Evolutionary conservation across 2,329 filamentous ascomycete species (phyloP), one percentile per base, ranked within the genome.

Genomic region (Fusarium miscanthi): DNA sequence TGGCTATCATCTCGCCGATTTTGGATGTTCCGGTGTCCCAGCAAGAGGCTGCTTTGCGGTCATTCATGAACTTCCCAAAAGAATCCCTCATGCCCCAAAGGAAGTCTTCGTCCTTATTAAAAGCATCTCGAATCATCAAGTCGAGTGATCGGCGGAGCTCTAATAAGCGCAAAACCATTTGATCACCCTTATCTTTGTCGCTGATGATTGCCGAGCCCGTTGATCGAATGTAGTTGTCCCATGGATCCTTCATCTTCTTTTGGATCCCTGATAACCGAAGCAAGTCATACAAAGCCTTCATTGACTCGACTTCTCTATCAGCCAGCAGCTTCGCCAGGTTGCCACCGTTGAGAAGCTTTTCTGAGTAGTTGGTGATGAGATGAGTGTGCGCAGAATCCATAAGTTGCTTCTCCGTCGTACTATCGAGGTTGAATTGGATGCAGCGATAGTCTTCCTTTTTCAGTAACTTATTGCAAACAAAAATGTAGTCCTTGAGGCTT

Each of bases 1-100:
- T 98, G 35, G 96, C 97, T 75, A 98, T 97, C 95, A 98, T 97
- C 84, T 99, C 96, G 54, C 95, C 96, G 19, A 97, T 94, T 85
- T 97, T 98, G 23, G 94, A 94, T 62, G 95, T 97, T 62, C 94
- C 92, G 0, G 93, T 94, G 57, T 90, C 90, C 89, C 93, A 95
- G 8, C 90, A 91, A 8, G 90, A 86, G 12, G 89, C 87, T 3
- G 89, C 90, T 78, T 91, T 93, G 78, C 92, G 92, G 80, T 96
- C 93, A 81, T 99, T 99, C 87, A 99, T 97, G 76, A 98, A 98
- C 2, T 86, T 88, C 59, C 93, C 91, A 78, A 99, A 98, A 0
- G 94, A 89, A 77, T 98, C 94, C 62, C 96, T 89, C 74, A 99
- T 86, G 16, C 88, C 90, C 80, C 95, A 93, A 0, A 91, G 88